These are phyloP conservation scores for Harringtonia lauricola DNA, from an alignment of 2,329 filamentous ascomycete species.

Conservation along the genomic window DNA sequence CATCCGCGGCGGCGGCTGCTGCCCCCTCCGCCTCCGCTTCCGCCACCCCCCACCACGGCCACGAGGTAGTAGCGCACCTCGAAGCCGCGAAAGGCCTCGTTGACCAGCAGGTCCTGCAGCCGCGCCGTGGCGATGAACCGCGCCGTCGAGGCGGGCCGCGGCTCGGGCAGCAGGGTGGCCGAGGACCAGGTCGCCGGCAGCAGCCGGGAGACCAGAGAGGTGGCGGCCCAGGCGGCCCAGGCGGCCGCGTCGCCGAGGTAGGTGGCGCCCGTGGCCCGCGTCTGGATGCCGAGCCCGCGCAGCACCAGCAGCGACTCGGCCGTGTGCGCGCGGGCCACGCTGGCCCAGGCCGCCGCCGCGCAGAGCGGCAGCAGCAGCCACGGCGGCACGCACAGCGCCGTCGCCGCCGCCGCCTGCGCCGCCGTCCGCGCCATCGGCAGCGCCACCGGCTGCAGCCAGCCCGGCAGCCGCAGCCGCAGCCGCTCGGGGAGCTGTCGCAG, in stretches of 20 bases:
- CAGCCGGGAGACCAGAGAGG: slow-evolving; percentile 10
- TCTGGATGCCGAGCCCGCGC: slow-evolving; percentile 83
- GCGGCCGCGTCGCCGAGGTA: slow-evolving; percentile 36
- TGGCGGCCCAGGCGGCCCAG: slow-evolving; percentile 14
- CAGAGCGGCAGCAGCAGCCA: slow-evolving; percentile 26
- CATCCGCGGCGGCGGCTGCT: neutral
- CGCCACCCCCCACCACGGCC: slow-evolving; percentile 52
- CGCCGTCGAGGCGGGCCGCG: slow-evolving; percentile 16
- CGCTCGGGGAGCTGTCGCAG: neutral
- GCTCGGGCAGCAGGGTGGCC: slow-evolving; percentile 13
- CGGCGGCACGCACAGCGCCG: slow-evolving; percentile 22
- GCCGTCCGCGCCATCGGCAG: slow-evolving; percentile 2
- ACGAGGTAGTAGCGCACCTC: slow-evolving; percentile 83
- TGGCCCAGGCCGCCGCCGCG: slow-evolving; percentile 27
- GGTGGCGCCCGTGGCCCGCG: slow-evolving; percentile 56
- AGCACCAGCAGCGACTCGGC: slow-evolving; percentile 84
- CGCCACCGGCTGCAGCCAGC: neutral
- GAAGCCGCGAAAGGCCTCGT: slow-evolving; percentile 89
- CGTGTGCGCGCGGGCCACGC: slow-evolving; percentile 36
- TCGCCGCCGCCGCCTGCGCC: slow-evolving; percentile 19
- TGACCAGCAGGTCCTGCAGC: slow-evolving; percentile 87
- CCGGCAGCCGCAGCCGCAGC: neutral
- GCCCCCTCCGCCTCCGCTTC: neutral
- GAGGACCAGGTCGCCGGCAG: neutral
- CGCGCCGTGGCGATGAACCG: slow-evolving; percentile 76